Evolutionary conservation across 768 basidiomycete species (phyloP).

Genomic region (Termitomyces sp.): DNA sequence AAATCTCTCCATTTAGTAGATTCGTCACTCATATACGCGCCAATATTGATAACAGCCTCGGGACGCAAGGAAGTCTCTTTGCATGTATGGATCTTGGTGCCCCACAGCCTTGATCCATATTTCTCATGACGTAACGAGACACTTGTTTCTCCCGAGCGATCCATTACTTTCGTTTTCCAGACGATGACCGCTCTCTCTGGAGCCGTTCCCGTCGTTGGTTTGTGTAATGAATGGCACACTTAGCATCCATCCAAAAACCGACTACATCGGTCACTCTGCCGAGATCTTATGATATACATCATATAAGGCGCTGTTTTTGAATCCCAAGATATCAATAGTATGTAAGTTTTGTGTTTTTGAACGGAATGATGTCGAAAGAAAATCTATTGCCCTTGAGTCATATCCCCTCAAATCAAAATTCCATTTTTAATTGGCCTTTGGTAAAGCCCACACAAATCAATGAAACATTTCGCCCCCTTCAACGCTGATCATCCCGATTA

Average conservation of each 20-base stretch:
- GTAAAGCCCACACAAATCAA: too few relatives aligned
- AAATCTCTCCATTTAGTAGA: not conserved
- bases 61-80: not conserved
- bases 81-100: not conserved
- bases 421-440: not conserved
- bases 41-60: not conserved
- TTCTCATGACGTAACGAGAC: not conserved
- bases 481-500: not conserved
- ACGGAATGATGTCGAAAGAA: not conserved
- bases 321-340: not conserved
- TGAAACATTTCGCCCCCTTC: not conserved
- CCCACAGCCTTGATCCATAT: not conserved
- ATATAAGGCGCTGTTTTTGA: not conserved
- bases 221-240: not conserved
- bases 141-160: not conserved
- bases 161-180: not conserved
- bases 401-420: not conserved
- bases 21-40: not conserved
- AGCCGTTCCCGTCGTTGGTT: not conserved
- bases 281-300: not conserved
- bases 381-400: not conserved
- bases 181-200: not conserved
- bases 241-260: not conserved
- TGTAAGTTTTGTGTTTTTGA: not conserved
- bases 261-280: not conserved